Evolutionary conservation across 768 basidiomycete species (phyloP).

Genomic region (Trametes cinnabarina): DNA sequence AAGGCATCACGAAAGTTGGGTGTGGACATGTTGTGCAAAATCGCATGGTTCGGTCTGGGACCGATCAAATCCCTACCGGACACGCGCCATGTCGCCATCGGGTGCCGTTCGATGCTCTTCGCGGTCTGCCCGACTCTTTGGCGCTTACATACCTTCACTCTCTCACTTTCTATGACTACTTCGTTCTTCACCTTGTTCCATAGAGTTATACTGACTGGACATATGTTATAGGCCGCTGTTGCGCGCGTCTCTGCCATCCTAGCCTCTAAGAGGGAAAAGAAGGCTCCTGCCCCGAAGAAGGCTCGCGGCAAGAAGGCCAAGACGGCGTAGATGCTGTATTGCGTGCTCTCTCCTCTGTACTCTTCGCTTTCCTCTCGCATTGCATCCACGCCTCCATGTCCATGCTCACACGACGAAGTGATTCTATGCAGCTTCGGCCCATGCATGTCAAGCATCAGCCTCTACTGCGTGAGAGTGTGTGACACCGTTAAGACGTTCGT

Average conservation of each 20-base stretch:
- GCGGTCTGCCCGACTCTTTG: constrained; percentile 73
- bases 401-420: constrained; percentile 18
- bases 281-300: constrained; percentile 66
- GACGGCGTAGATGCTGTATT: constrained; percentile 16
- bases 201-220: constrained; percentile 7
- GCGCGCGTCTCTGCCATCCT: constrained; percentile 75
- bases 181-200: constrained; percentile 1
- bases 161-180: constrained; percentile 18
- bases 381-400: constrained; percentile 15
- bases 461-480: background rate
- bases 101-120: constrained; percentile 55
- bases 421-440: constrained; percentile 18
- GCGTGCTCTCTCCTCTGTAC: constrained; percentile 17
- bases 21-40: constrained; percentile 93
- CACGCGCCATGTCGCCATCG: constrained; percentile 79
- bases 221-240: constrained; percentile 55
- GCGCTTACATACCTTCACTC: constrained; percentile 49
- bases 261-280: constrained; percentile 69
- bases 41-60: constrained; percentile 42
- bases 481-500: background rate
- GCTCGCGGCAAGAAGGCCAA: constrained; percentile 64
- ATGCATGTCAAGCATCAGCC: constrained; percentile 13
- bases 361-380: constrained; percentile 19
- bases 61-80: constrained; percentile 60
- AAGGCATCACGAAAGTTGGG: constrained; percentile 76